phyloP scores from a whole-genome alignment of 805 yeast species.

The Suhomyces canberraensis region DNA sequence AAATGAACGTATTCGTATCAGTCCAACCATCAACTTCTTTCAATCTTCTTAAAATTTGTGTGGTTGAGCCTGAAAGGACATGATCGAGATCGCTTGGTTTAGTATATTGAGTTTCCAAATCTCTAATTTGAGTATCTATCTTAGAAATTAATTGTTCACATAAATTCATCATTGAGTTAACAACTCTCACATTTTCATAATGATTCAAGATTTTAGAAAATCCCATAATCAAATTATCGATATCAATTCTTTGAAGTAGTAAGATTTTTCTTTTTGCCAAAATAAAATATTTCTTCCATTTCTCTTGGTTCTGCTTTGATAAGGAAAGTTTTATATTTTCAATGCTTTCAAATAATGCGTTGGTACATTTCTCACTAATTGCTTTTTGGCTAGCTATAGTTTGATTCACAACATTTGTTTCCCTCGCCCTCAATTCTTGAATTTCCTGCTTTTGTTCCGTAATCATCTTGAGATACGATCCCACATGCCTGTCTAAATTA shows the following conservation, averaged over 20 bases:
- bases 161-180: conserved; percentile 10
- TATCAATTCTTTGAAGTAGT: conserved; percentile 41
- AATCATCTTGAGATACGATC: conserved; percentile 79
- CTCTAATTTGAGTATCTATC: conserved; percentile 43
- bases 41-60: conserved; percentile 44
- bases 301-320: conserved; percentile 42
- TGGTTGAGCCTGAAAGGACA: conserved; percentile 44
- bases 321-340: conserved; percentile 40
- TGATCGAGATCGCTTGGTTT: conserved; percentile 51
- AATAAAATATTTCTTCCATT: conserved; percentile 39
- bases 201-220: neutral
- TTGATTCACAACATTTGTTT: conserved; percentile 38
- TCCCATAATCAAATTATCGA: conserved; percentile 15
- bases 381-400: conserved; percentile 32
- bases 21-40: conserved; percentile 58
- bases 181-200: neutral
- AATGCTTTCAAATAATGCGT: conserved; percentile 40
- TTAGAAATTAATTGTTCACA: conserved; percentile 34
- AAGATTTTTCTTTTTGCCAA: conserved; percentile 48
- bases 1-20: conserved; percentile 39
- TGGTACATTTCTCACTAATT: conserved; percentile 37
- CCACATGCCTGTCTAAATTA: conserved; percentile 76
- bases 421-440: conserved; percentile 60
- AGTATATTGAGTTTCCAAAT: conserved; percentile 49
- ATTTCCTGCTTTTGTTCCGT: conserved; percentile 77